Base-by-base conservation (phyloP, 139 green algal species). In the Chlorella sorokiniana region DNA sequence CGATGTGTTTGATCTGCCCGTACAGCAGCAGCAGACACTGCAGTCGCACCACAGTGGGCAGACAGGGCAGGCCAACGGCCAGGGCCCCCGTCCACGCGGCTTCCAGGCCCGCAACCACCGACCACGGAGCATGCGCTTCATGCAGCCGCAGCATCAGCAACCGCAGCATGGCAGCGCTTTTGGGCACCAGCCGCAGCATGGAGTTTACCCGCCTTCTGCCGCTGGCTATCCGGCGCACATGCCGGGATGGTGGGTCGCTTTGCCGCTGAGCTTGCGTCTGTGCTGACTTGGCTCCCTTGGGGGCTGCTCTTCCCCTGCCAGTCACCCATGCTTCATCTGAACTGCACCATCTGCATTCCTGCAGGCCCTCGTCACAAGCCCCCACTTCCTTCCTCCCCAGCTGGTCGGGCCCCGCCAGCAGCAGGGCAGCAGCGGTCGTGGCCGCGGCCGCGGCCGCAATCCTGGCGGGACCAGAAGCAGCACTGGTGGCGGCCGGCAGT, bases 401-500 rank as follows among this genome's bases (percentile, higher is more conserved):
- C 73, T 79, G 37, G 73, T 79, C 23, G 73, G 73, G 20, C 59
- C 73, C 25, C 73, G 73, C 54, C 73, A 79, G 73, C 70, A 77
- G 45, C 73, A 79, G 37, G 73, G 73, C 37, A 79, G 29, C 73
- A 79, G 73, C 52, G 73, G 73, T 4, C 73, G 73, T 14, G 54
- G 73, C 35, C 73, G 73, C 27, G 73, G 73, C 25, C 51, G 73
- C 11, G 73, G 73, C 2, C 73, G 73, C 54, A 79, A 79, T 27
- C 20, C 29, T 10, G 38, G 37, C 27, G 37, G 22, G 27, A 33
- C 18, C 27, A 54, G 52, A 31, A 45, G 35, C 44, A 40, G 38
- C 71, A 40, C 29, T 9, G 35, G 22, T 7, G 33, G 71, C 35
- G 52, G 71, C 48, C 45, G 37, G 33, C 71, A 65, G 18, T 48